Percentiles rank a stretch among this genome's conserved stretches.
phyloP scores from a whole-genome alignment of 306 rosid species.

The Gynostemma pentaphyllum region DNA sequence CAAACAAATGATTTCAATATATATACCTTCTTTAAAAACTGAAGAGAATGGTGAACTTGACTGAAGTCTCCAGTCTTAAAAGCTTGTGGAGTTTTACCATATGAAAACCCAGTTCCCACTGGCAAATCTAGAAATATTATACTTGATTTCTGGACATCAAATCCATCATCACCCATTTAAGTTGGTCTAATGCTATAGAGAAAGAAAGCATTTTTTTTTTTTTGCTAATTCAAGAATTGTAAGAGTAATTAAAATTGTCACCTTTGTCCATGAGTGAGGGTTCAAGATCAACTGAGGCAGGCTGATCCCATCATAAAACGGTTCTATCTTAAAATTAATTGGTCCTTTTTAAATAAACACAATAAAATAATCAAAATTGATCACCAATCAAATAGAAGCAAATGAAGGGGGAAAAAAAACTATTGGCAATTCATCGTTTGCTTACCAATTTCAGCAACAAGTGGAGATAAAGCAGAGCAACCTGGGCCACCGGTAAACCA shows the following conservation, averaged over 20 bases:
- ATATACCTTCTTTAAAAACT: slow-evolving; percentile 38
- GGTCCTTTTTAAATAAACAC: slow-evolving; percentile 39
- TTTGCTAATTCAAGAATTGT: neutral
- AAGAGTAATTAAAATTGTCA: neutral
- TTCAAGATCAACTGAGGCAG: slow-evolving; percentile 32
- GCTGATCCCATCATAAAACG: slow-evolving; percentile 37
- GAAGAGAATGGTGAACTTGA: slow-evolving; percentile 24
- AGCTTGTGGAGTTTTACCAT: slow-evolving; percentile 21
- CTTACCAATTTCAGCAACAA: slow-evolving; percentile 46
- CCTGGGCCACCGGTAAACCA: slow-evolving; percentile 81
- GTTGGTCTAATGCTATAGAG: neutral
- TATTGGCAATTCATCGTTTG: no score
- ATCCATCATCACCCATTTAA: neutral
- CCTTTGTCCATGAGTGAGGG: slow-evolving; percentile 71
- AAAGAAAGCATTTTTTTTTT: neutral
- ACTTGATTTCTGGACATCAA: slow-evolving; percentile 39
- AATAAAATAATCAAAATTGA: neutral
- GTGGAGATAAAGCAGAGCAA: slow-evolving; percentile 41
- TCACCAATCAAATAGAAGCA: no score
- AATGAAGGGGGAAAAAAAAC: neutral
- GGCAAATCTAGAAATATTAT: slow-evolving; percentile 59
- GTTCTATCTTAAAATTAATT: slow-evolving; percentile 23
- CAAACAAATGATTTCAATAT: neutral
- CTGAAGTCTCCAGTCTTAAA: slow-evolving; percentile 23
- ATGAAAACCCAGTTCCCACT: slow-evolving; percentile 55